Evolutionary conservation across 768 basidiomycete species (phyloP), one percentile per base, ranked within the genome.

Genomic region (Mycena amicta): DNA sequence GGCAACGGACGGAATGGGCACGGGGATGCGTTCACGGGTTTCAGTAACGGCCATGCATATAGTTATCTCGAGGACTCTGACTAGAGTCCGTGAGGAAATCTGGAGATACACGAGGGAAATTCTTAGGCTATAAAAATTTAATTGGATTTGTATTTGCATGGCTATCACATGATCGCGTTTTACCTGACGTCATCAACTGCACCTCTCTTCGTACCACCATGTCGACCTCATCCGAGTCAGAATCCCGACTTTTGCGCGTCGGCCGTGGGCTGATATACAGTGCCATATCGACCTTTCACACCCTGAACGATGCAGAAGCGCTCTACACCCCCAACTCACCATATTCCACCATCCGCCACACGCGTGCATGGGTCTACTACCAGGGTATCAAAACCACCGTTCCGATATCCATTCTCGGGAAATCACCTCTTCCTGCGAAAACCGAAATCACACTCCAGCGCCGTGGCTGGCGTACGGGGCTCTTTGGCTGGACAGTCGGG

Each of bases 321-420:
- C 59, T 79, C 61, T 74, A 72, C 58, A 77, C 78, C 68, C 77
- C 76, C 27, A 79, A 80, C 49, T 69, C 77, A 40, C 72, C 77
- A 61, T 73, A 75, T 28, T 65, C 80, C 33, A 78, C 76, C 66
- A 62, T 81, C 54, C 70, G 80, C 51, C 76, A 78, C 62, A 76
- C 80, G 59, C 79, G 78, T 22, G 72, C 72, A 26, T 65, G 72
- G 54, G 67, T 73, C 23, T 68, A 80, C 50, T 73, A 71, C 52
- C 73, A 69, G 57, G 64, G 74, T 46, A 72, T 75, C n/a, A 69
- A 74, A 5, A 70, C 80, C 60, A 73, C 71, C 28, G 78, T 80
- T 66, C 55, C 68, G 51, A 75, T 80, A 13, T 63, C 62, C 20
- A 57, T 60, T 26, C 59, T 63, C 22, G 62, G 62, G 4, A 11